Conservation (phyloP, 1,139 yeast species). For the Trichomonascaceae sp. region DNA sequence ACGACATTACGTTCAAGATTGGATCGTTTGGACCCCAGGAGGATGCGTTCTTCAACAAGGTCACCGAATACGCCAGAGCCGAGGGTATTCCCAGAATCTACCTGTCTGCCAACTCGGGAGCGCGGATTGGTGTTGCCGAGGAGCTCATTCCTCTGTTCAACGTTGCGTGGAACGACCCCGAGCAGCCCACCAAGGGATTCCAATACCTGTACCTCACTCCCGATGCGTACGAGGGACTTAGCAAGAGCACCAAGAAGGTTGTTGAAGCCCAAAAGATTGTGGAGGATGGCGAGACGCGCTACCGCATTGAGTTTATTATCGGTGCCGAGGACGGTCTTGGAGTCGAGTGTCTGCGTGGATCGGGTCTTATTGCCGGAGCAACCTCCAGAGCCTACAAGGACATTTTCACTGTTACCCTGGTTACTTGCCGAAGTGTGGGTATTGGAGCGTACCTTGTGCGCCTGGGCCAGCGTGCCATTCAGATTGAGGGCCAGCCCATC, state of each 20-base stretch:
- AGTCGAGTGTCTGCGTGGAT: conserved; percentile 95
- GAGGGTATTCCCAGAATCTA: conserved; percentile 91
- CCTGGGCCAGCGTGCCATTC: conserved; percentile 97
- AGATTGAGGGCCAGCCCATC: conserved; percentile 96
- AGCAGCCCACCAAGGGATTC: conserved; percentile 75
- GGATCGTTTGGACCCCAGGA: conserved; percentile 99
- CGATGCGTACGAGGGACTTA: conserved; percentile 49
- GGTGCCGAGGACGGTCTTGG: conserved; percentile 96
- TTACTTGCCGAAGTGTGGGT: conserved; percentile 98
- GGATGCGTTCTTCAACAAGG: conserved; percentile 80
- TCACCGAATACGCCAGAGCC: conserved; percentile 81
- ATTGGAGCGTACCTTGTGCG: conserved; percentile 97
- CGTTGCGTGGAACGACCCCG: conserved; percentile 83
- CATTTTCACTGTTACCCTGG: conserved; percentile 89
- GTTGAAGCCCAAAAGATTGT: conserved; percentile 71
- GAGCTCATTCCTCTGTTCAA: conserved; percentile 80
- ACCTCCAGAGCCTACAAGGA: conserved; percentile 96
- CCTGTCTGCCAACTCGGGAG: conserved; percentile 96
- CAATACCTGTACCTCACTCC: conserved; percentile 69
- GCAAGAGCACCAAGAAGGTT: conserved; percentile 38
- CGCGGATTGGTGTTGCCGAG: conserved; percentile 96
- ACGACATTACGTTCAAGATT: conserved; percentile 92
- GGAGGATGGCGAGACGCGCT: conserved; percentile 73
- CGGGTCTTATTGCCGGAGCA: conserved; percentile 97
- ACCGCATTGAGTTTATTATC: conserved; percentile 68